Evolutionary conservation across 2,329 filamentous ascomycete genomes (phyloP).

Genomic region (Drechslerella dactyloides): DNA sequence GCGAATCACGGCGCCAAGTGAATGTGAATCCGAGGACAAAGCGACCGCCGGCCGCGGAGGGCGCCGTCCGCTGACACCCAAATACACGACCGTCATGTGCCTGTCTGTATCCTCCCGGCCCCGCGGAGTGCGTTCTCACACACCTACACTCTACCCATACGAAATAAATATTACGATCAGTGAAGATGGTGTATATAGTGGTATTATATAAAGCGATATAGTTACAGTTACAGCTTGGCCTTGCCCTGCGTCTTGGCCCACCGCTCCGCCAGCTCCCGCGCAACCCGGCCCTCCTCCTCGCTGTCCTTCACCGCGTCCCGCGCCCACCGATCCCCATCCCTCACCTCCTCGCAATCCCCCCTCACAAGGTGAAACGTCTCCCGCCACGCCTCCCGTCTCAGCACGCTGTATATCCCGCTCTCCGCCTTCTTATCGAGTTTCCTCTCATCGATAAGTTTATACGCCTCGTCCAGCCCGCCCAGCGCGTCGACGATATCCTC

Average conservation of each 20-base stretch:
- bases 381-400: slow-evolving; percentile 79
- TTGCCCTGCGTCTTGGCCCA: slow-evolving; percentile 51
- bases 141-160: no score
- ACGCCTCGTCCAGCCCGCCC: slow-evolving; percentile 69
- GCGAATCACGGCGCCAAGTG: no score
- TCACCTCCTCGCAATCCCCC: slow-evolving; percentile 61
- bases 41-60: no score
- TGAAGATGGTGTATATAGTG: no score
- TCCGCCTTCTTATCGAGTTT: slow-evolving; percentile 68
- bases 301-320: slow-evolving; percentile 19
- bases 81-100: no score
- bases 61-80: no score
- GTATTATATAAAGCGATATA: no score
- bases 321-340: slow-evolving; percentile 61
- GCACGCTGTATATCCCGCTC: slow-evolving; percentile 70
- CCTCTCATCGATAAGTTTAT: slow-evolving; percentile 67
- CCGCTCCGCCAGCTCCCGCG: slow-evolving; percentile 58
- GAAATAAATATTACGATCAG: no score
- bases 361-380: slow-evolving; percentile 68
- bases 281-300: slow-evolving; percentile 54
- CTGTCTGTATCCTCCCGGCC: no score
- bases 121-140: no score
- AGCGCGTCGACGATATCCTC: slow-evolving; percentile 72
- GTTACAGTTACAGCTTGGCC: slow-evolving; percentile 39
- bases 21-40: no score